phyloP scores from a whole-genome alignment of 1,284 basidiomycete species.

The Fistulina hepatica region DNA sequence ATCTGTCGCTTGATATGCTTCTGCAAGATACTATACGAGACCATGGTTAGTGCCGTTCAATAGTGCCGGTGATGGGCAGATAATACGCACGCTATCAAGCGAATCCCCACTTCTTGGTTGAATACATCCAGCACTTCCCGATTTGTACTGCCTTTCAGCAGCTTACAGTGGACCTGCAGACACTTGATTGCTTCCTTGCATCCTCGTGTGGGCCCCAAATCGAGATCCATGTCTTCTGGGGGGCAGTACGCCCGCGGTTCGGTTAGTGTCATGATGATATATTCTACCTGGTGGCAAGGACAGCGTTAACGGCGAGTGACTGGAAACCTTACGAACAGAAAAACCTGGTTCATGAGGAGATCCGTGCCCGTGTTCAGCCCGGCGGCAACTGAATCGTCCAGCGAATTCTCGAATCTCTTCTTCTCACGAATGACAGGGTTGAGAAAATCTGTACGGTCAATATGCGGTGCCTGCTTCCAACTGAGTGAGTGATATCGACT shows the following conservation, averaged over 20 bases:
- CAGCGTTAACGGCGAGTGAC: not conserved
- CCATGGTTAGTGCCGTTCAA: conserved; percentile 1
- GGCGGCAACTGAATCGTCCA: conserved; percentile 89
- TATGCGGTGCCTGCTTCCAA: conserved; percentile 58
- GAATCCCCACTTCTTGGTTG: conserved; percentile 92
- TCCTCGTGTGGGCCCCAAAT: conserved; percentile 77
- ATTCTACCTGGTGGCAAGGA: conserved; percentile 69
- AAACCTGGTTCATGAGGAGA: conserved; percentile 88
- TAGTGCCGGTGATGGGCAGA: conserved; percentile 1
- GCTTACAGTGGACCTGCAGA: conserved; percentile 80
- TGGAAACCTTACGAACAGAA: conserved; percentile 8
- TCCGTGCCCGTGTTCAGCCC: conserved; percentile 94
- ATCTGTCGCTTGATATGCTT: conserved; percentile 97
- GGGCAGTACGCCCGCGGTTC: conserved; percentile 87
- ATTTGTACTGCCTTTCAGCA: conserved; percentile 87
- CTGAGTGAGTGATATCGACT: conserved; percentile 2
- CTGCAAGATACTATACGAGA: conserved; percentile 76
- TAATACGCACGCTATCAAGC: conserved; percentile 67
- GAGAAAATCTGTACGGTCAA: conserved; percentile 88
- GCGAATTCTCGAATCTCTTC: conserved; percentile 84
- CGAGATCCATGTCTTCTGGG: conserved; percentile 60
- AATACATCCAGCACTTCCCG: conserved; percentile 96
- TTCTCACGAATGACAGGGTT: conserved; percentile 93
- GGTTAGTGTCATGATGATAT: conserved; percentile 79
- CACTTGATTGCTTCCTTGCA: conserved; percentile 82